phyloP scores from a whole-genome alignment of 2,329 filamentous ascomycete genomes.

The Immersiporthe knoxdaviesiana region DNA sequence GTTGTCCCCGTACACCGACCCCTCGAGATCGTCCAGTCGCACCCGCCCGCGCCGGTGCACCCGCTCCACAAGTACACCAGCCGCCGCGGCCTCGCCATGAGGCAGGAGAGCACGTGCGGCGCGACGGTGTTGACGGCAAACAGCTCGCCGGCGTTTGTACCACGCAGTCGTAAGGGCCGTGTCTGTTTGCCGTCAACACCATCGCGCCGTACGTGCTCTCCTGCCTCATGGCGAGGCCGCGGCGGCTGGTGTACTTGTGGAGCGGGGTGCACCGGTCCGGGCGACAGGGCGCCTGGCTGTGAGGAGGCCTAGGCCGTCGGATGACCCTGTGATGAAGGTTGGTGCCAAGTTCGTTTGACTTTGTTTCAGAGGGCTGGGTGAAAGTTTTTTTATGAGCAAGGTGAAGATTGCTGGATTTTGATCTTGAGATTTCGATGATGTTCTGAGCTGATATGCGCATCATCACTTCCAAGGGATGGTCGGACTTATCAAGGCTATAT shows the following conservation, averaged over 20 bases:
- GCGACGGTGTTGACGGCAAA: conserved; percentile 61
- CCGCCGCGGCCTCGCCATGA: conserved; percentile 51
- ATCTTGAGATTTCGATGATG: too few species aligned
- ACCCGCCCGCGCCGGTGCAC: conserved; percentile 54
- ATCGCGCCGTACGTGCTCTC: conserved; percentile 56
- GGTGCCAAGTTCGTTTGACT: conserved; percentile 32
- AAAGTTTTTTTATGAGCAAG: too few species aligned
- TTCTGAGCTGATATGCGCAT: neutral
- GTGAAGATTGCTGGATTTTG: too few species aligned
- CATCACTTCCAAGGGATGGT: neutral
- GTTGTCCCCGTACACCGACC: conserved; percentile 52
- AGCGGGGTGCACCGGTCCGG: conserved; percentile 54
- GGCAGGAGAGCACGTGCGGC: conserved; percentile 58
- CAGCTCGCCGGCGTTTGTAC: conserved; percentile 58
- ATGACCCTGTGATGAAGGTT: conserved; percentile 57
- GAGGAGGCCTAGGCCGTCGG: conserved; percentile 58
- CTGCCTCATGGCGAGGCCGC: conserved; percentile 50
- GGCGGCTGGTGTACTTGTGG: conserved; percentile 55
- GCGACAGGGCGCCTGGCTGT: conserved; percentile 54
- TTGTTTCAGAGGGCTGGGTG: too few species aligned
- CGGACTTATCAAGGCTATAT: neutral
- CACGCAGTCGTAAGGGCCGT: conserved; percentile 56
- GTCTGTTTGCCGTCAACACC: conserved; percentile 52
- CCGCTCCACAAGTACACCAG: conserved; percentile 56
- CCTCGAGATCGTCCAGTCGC: conserved; percentile 46